Percentiles rank a stretch among this genome's conserved stretches.
phyloP scores from a whole-genome alignment of 2,329 filamentous ascomycete genomes.

The Ploettnerulaceae sp. region DNA sequence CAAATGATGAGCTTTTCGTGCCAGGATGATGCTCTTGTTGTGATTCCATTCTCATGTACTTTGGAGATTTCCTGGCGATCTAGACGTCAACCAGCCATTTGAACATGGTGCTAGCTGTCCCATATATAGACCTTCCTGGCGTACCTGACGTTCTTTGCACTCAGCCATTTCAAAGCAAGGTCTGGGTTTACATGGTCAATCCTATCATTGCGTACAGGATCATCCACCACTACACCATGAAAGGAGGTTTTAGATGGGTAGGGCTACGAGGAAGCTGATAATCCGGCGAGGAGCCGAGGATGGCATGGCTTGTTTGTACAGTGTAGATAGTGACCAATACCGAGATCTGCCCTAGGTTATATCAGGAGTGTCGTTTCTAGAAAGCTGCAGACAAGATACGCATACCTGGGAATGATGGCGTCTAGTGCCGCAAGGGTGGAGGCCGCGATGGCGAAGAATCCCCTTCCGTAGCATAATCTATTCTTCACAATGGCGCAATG shows the following conservation, averaged over 20 bases:
- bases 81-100: conserved; percentile 9
- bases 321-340: conserved; percentile 3
- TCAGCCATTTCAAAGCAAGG: neutral
- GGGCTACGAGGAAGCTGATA: neutral
- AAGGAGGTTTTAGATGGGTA: neutral
- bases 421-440: too few species aligned
- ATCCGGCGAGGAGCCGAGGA: neutral
- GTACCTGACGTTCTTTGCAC: neutral
- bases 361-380: neutral
- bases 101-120: conserved; percentile 13
- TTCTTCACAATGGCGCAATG: too few species aligned
- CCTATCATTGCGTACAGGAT: neutral
- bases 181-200: neutral
- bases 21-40: neutral
- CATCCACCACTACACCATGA: neutral
- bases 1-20: conserved; percentile 12
- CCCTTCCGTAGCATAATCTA: too few species aligned
- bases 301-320: conserved; percentile 2
- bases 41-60: conserved; percentile 16
- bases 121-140: conserved; percentile 4
- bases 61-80: conserved; percentile 2
- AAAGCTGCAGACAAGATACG: too few species aligned
- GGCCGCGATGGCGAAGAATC: too few species aligned
- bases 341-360: conserved; percentile 1
- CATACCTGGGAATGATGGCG: too few species aligned